Conservation (phyloP, 106 monocot genomes). For the Posidonia australis region DNA sequence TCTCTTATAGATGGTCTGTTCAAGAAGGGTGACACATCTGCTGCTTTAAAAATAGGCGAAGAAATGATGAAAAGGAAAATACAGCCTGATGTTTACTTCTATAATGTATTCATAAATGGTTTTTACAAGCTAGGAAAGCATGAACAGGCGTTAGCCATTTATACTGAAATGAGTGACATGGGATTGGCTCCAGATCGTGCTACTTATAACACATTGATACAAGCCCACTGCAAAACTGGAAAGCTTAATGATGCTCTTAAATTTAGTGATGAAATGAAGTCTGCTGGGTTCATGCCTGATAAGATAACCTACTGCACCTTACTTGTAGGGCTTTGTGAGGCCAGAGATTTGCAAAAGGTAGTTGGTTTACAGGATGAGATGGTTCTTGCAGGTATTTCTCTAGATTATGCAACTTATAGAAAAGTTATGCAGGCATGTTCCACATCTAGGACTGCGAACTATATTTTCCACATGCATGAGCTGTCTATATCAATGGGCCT, state of each 20-base stretch:
- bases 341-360: constrained; percentile 27
- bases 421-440: constrained; percentile 48
- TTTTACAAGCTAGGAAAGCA: constrained; percentile 51
- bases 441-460: constrained; percentile 29
- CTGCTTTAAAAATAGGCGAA: constrained; percentile 51
- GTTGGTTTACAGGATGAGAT: constrained; percentile 57
- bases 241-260: constrained; percentile 43
- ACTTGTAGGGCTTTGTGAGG: constrained; percentile 35
- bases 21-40: constrained; percentile 49
- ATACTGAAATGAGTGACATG: constrained; percentile 43
- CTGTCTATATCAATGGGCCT: constrained; percentile 49
- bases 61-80: constrained; percentile 49
- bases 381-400: constrained; percentile 28
- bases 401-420: constrained; percentile 39
- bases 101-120: constrained; percentile 87
- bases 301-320: constrained; percentile 57
- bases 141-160: constrained; percentile 49
- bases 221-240: constrained; percentile 43
- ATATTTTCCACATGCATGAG: constrained; percentile 50
- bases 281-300: constrained; percentile 44
- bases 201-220: constrained; percentile 73
- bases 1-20: constrained; percentile 85
- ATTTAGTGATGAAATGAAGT: constrained; percentile 53
- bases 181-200: constrained; percentile 56
- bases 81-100: constrained; percentile 48